Base-by-base conservation (phyloP, 495 filamentous ascomycete genomes). In the Parmelia sp. region DNA sequence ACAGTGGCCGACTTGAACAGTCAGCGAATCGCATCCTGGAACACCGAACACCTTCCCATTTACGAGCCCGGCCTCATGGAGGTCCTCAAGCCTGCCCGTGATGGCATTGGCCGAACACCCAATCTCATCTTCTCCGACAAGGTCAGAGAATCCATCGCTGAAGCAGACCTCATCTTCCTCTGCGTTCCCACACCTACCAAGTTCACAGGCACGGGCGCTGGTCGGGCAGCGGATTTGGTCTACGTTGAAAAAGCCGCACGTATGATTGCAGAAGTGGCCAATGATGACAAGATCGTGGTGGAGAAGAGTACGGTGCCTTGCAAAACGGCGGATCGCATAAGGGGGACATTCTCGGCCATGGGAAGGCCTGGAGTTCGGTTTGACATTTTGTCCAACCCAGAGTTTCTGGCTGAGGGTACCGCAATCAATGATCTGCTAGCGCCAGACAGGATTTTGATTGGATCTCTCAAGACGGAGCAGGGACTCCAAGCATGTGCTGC, bases 301-400 rank as follows among this genome's bases (percentile, higher is more conserved):
- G 90, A 93, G 76, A 93, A 93, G 75, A 87, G 83, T 53, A 95
- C 90, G 0, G 90, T 95, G 35, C 90, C 90, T 8, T 90, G 87
- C 68, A 79, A 87, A 25, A 95, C 90, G 8, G 87, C 90, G 0
- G 79, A 90, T 44, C 79, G 84, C 36, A 82, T 95, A 27, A 80
- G 83, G 57, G 81, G 86, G 58, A 89, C 86, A 63, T 71, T 83
- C 31, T 69, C 75, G 25, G 77, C 78, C 1, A 79, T 76, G 39
- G 66, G 82, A 62, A 82, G 82, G 5, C 87, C 88, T 0, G 82
- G 81, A 4, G 76, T 85, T 21, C 76, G 73, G 7, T 91, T 93
- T 65, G 87, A 93, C 65, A 81, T 95, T 33, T 80, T 95, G 6
- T 91, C 89, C 15, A 95, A 92, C 71, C 90, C 90, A 5, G 90